Conservation (phyloP, 148 eudicot genomes). For the Persicaria tinctoria region DNA sequence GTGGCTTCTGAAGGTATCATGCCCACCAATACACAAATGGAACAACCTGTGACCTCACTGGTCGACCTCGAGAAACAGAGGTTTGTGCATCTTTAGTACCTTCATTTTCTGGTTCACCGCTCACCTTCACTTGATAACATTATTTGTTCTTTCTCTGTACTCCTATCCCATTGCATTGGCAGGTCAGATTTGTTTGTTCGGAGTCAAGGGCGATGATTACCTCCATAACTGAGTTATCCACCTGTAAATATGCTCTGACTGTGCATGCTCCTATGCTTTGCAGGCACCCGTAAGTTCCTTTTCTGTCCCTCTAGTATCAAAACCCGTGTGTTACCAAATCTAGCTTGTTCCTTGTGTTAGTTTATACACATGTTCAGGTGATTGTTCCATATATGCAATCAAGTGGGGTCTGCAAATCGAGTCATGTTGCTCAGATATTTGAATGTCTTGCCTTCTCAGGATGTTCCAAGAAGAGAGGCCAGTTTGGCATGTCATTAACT, state of each 20-base stretch:
- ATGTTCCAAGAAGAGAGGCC: constrained; percentile 93
- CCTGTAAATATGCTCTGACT: constrained; percentile 94
- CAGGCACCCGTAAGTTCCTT: constrained; percentile 74
- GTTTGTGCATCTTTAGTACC: constrained; percentile 22
- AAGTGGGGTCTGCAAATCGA: not conserved
- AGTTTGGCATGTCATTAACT: constrained; percentile 69
- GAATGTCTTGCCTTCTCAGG: constrained; percentile 29
- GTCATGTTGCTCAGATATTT: not conserved
- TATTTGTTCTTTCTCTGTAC: not conserved
- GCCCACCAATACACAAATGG: constrained; percentile 82
- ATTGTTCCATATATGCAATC: not conserved
- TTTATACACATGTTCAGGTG: not conserved
- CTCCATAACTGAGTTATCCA: constrained; percentile 83
- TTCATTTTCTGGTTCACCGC: constrained; percentile 11
- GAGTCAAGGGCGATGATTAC: constrained; percentile 84
- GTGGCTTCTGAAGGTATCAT: constrained; percentile 61
- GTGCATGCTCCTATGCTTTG: constrained; percentile 78
- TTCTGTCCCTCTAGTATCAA: not conserved
- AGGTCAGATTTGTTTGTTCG: constrained; percentile 94
- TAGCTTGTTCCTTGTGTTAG: not conserved
- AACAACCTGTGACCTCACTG: constrained; percentile 79
- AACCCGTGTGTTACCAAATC: too few relatives aligned
- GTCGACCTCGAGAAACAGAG: constrained; percentile 87
- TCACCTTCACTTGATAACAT: not conserved
- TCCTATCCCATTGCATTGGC: constrained; percentile 15